Base-by-base conservation (phyloP, 2,329 filamentous ascomycete species). In the Verticillium tricorpus region DNA sequence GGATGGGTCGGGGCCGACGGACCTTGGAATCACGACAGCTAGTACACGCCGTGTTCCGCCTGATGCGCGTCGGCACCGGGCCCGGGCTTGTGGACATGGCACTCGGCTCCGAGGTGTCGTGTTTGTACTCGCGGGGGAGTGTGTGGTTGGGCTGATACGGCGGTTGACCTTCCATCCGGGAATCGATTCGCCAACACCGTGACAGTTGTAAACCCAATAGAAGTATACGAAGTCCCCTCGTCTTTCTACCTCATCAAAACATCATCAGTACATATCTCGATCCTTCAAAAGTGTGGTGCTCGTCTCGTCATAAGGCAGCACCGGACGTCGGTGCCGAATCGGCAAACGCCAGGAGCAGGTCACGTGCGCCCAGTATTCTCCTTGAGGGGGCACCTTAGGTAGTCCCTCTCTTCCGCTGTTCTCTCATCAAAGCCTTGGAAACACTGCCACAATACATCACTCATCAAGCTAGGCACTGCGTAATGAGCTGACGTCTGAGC, bases 11-110 rank as follows among this genome's bases (percentile, higher is more conserved):
- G 59, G 57, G 19, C 14, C 14, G 39, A 45, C 17, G 5, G 64
- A 77, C 76, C 70, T 78, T 78, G 61, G 76, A 71, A 61, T 73
- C 71, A 34, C 71, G 69, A 64, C 71, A 73, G 60, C 69, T 67
- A 25, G 71, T 70, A 56, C 71, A 73, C 31, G 71, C 71, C n/a
- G 70, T 72, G 60, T 72, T 72, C 8, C 70, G 67, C 62, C 70
- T 65, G 63, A 72, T 71, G 39, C 69, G 66, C 31, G 66, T 67
- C 61, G 68, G 63, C 63, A 61, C 59, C 12, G 61, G 63, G 35
- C 5, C 45, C 45, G 61, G 57, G 12, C 57, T 61, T 35, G 62
- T n/a, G 8, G 45, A 50, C 45, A 50, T 50, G 19, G 39, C 17
- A 17, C 17, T 45, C 39, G 34, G 34, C 34, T 2, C 34, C 34